A percentile compares a stretch with the other conserved stretches of the same genome.
phyloP scores from a whole-genome alignment of 495 filamentous ascomycete species.

The Acidomyces sp. region DNA sequence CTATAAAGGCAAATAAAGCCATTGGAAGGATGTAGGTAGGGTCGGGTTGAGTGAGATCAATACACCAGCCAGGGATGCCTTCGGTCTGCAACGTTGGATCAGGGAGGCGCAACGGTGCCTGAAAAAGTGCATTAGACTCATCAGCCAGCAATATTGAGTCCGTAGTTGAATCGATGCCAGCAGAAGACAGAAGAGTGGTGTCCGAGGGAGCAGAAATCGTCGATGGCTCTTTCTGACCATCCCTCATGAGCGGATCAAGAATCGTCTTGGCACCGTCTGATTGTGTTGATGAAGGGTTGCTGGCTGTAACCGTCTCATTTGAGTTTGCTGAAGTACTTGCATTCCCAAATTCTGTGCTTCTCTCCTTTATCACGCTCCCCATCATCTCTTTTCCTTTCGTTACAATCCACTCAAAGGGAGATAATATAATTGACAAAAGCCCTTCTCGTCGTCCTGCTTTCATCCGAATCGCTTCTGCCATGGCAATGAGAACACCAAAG shows the following conservation, averaged over 20 bases:
- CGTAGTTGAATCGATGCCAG: background rate
- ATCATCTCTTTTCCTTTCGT: background rate
- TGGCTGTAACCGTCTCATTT: background rate
- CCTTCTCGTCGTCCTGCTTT: conserved; percentile 9
- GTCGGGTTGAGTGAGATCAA: conserved; percentile 58
- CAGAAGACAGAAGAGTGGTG: too few species aligned
- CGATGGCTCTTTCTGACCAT: too few species aligned
- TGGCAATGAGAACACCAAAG: conserved; percentile 10
- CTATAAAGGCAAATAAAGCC: conserved; percentile 21
- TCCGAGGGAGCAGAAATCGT: too few species aligned
- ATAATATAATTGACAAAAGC: conserved; percentile 8
- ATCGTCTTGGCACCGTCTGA: background rate
- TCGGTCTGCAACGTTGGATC: conserved; percentile 50
- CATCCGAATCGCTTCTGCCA: conserved; percentile 13
- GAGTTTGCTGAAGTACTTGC: background rate
- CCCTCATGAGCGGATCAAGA: background rate
- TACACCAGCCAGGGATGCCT: conserved; percentile 73
- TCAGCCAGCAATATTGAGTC: too few species aligned
- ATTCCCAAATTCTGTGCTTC: too few species aligned
- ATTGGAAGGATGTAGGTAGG: conserved; percentile 51
- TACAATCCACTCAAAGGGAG: conserved; percentile 3
- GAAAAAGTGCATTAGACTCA: too few species aligned
- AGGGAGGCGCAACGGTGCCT: background rate
- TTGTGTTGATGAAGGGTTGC: background rate
- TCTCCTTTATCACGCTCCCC: too few species aligned